Base-by-base conservation (phyloP, 1,139 yeast species). In the Yueomyces sp. region DNA sequence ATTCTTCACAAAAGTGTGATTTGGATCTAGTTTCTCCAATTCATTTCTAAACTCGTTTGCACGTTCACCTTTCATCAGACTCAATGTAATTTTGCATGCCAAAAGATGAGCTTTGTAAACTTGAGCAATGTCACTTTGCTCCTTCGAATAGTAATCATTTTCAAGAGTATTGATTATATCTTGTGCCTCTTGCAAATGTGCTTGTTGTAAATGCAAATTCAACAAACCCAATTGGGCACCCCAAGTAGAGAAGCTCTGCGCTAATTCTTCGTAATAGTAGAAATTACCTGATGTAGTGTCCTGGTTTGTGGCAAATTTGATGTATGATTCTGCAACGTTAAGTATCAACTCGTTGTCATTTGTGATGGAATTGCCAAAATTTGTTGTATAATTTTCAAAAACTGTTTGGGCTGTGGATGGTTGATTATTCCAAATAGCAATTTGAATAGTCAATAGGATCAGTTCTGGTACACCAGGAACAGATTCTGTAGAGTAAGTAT, bases 61-160 rank as follows among this genome's bases (percentile, higher is more conserved):
- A 25, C 63, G 56, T 8, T 62, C 67, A 12, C 75, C 75, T 49
- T 70, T 63, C 51, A 75, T 63, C 45, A 72, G 68, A 46, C 72
- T 70, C 44, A 69, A 69, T 1, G 80, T 66, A 44, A 78, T 71
- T 56, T 71, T 66, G 57, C 73, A 73, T 42, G 80, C 78, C 41
- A 77, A 52, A 39, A 73, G 66, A 54, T 74, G 73, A 25, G 69
- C 70, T 37, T 53, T 50, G 47, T 61, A 57, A 11, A 43, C 46
- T 41, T 39, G 47, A 11, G 60, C 58, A 19, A 44, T 45, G 12
- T 49, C 54, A 38, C 46, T 50, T 47, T 46, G 59, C 37, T 55
- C 55, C n/a, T 46, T 53, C 5, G 44, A 44, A 45, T 56, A 53
- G 42, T 52, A 49, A 39, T 60, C 63, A 26, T 57, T 50, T 40